phyloP scores from a whole-genome alignment of 78 protist genomes.

The Emiliania huxleyi region DNA sequence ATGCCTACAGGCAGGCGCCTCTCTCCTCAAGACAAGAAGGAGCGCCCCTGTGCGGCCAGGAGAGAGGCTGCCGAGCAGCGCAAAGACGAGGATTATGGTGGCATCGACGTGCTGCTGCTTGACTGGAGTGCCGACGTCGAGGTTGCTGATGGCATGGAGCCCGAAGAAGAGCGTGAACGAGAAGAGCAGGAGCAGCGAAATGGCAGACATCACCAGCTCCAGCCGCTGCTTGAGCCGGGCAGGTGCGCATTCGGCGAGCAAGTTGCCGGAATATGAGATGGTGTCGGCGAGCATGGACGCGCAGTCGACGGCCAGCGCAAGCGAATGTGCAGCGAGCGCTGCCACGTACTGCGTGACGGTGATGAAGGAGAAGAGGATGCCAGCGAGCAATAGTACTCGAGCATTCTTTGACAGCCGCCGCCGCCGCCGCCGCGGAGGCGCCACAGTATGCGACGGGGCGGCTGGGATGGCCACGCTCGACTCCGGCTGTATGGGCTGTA shows the following conservation, averaged over 20 bases:
- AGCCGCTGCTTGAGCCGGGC: background rate
- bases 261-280: background rate
- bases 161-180: background rate
- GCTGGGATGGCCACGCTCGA: too few relatives aligned
- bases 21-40: too few relatives aligned
- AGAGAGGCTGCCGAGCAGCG: background rate
- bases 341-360: background rate
- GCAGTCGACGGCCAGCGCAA: background rate
- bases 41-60: too few relatives aligned
- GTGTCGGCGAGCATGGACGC: background rate
- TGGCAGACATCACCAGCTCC: background rate
- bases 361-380: background rate
- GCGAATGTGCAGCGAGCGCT: background rate
- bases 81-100: background rate
- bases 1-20: too few relatives aligned
- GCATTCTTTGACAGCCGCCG: background rate
- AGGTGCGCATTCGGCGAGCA: background rate
- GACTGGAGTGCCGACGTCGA: background rate
- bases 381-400: background rate
- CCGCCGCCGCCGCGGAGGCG: too few relatives aligned
- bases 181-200: background rate
- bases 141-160: background rate
- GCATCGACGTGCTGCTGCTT: background rate
- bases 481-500: too few relatives aligned
- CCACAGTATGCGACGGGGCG: too few relatives aligned